Evolutionary conservation across 2,329 filamentous ascomycete species (phyloP), one percentile per base, ranked within the genome.

Genomic region (Trichoderma afroharzianum): DNA sequence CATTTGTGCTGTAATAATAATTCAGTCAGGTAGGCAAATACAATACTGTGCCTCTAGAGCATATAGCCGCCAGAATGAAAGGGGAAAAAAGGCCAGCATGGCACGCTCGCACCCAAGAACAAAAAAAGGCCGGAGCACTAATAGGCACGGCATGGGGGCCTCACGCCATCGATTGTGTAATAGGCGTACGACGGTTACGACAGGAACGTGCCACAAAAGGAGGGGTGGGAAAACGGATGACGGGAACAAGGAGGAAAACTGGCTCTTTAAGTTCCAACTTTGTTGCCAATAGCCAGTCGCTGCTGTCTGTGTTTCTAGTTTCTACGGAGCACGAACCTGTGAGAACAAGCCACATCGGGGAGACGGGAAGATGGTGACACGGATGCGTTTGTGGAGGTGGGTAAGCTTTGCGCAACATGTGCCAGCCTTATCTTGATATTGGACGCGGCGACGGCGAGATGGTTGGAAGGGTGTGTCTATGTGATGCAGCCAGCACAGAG

Each of bases 161-260:
- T 71, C 70, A 71, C 70, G 70, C 63, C 70, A 71, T 71, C 63
- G 70, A 68, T 68, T 62, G 70, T 71, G 63, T 71, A 71, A 71
- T 68, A 68, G 70, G 63, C 63, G 70, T 63, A 71, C 58, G 57
- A 68, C 62, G 43, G 70, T 71, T 53, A 71, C 70, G 63, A 68
- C 63, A 71, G 55, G 55, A 71, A 68, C 70, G 70, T 62, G 55
- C 62, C 70, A 71, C 70, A 68, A 68, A 59, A 28, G 61, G 50
- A 39, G 61, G 61, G 59, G 61, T 47, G 59, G 59, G 68, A 18
- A 70, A 64, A 33, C 58, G 58, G 61, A 63, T 26, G 47, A 57
- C 59, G 59, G 68, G 59, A 47, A 47, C 15, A 28, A 70, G 36
- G 21, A 12, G 57, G 28, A 39, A 43, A 6, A 2, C 39, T 43